A percentile compares a stretch with the other conserved stretches of the same genome.
Conservation (phyloP, 805 yeast species). For the Ogataea degrootiae region DNA sequence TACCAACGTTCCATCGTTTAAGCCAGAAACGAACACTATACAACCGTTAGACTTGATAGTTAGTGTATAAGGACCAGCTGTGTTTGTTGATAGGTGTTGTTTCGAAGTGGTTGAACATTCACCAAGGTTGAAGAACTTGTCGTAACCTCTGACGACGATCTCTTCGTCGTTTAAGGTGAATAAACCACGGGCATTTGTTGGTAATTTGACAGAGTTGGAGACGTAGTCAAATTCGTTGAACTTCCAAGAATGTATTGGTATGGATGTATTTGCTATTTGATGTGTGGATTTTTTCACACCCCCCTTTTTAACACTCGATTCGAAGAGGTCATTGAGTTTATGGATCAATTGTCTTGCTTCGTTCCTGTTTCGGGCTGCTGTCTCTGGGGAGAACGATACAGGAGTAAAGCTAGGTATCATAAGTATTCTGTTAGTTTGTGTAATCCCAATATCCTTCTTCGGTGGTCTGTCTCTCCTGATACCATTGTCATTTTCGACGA, state of each 20-base stretch:
- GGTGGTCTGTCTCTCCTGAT: too few relatives aligned
- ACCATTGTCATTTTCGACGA: too few relatives aligned
- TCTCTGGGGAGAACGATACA: too few relatives aligned
- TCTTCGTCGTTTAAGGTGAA: conserved; percentile 42
- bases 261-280: conserved; percentile 17
- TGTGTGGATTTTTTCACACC: conserved; percentile 22
- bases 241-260: conserved; percentile 54
- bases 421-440: too few relatives aligned
- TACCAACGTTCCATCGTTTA: conserved; percentile 67
- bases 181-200: conserved; percentile 78
- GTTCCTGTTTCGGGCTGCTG: too few relatives aligned
- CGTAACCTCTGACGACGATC: conserved; percentile 83
- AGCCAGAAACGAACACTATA: conserved; percentile 75
- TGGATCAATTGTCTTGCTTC: too few relatives aligned
- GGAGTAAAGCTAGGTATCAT: too few relatives aligned
- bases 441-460: too few relatives aligned
- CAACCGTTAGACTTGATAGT: conserved; percentile 93
- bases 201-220: conserved; percentile 48
- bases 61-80: conserved; percentile 74
- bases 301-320: conserved; percentile 17
- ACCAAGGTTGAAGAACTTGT: conserved; percentile 82
- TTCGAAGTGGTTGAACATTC: conserved; percentile 57
- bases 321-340: too few relatives aligned
- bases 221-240: conserved; percentile 89
- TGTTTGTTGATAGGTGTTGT: conserved; percentile 38